A percentile compares a stretch with the other conserved stretches of the same genome.
Conservation (phyloP, 2,329 filamentous ascomycete genomes). For the Exophiala viscosa region DNA sequence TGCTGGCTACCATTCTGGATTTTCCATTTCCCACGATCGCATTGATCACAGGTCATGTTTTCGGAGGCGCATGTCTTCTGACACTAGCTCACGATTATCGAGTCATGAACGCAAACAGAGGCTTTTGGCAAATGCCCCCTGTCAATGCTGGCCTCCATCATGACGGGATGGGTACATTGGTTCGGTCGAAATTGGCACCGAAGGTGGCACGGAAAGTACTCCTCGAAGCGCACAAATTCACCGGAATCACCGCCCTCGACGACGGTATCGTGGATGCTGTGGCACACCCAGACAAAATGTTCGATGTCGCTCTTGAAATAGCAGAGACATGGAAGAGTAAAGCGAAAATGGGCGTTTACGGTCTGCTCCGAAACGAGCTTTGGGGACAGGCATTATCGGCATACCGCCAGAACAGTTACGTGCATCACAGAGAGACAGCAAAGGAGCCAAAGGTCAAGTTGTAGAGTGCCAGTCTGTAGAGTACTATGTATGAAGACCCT, state of each 20-base stretch:
- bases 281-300: slow-evolving; percentile 47
- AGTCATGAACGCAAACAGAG: slow-evolving; percentile 44
- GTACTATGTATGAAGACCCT: not conserved
- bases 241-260: slow-evolving; percentile 47
- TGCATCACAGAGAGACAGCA: slow-evolving; percentile 44
- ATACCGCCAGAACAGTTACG: slow-evolving; percentile 51
- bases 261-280: slow-evolving; percentile 54
- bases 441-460: slow-evolving; percentile 47
- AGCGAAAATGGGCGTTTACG: slow-evolving; percentile 43
- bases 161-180: slow-evolving; percentile 51
- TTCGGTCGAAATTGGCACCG: slow-evolving; percentile 49
- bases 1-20: slow-evolving; percentile 37
- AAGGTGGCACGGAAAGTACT: slow-evolving; percentile 53
- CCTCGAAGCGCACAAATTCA: slow-evolving; percentile 53
- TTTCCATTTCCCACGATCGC: slow-evolving; percentile 48
- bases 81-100: slow-evolving; percentile 47
- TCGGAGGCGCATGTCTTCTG: slow-evolving; percentile 47
- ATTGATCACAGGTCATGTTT: slow-evolving; percentile 46
- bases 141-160: slow-evolving; percentile 54
- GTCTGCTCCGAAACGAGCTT: slow-evolving; percentile 49
- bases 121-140: slow-evolving; percentile 50
- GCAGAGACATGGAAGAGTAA: slow-evolving; percentile 40
- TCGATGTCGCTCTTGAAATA: slow-evolving; percentile 42
- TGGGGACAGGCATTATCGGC: slow-evolving; percentile 51
- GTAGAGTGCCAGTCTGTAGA: slow-evolving; percentile 23